Evolutionary conservation across 352 stramenopile species (phyloP), one percentile per base, ranked within the genome.

Genomic region (Globisporangium cederbergense): DNA sequence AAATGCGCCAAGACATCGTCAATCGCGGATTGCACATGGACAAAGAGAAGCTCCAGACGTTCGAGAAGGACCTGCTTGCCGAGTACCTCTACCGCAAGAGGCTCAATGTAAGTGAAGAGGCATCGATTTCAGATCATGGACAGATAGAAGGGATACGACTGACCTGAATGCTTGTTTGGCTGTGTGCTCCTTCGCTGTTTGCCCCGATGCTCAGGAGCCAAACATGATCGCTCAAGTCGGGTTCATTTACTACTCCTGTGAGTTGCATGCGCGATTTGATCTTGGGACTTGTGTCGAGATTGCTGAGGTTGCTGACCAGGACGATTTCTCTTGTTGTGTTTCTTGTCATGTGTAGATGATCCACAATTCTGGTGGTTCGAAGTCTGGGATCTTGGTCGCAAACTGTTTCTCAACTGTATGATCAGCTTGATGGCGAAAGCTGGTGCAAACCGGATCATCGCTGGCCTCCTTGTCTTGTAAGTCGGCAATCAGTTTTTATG

Each of bases 171-270:
- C 22, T 1, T 28, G 58, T 28, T 13, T 14, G 9, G 36, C 36
- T 62, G 36, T 51, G 42, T 38, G 20, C 20, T 16, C 10, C 11
- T 36, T 18, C 25, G 42, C 34, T 14, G 10, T 25, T n/a, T 25
- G 9, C 40, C 30, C 34, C n/a, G 10, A 34, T 20, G 2, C 51
- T 7, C 58, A 91, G 83, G 77, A 90, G 52, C 83, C 83, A n/a
- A 90, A 70, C 32, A 87, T 81, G 52, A 66, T 90, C 28, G 83
- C 81, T 0, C 81, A 90, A 78, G 81, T 93, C 16, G 83, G 81
- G 1, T 93, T 93, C 61, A 91, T 93, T 58, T 93, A 91, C 53
- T 67, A 86, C 62, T 88, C 83, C 14, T 93, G 83, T 90, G 65
- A 22, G 79, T 75, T 36, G 14, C 22, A 53, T 30, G 3, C 52